These are phyloP conservation scores for Macadamia integrifolia DNA, from an alignment of 164 flowering plant species.

Conservation along the genomic window DNA sequence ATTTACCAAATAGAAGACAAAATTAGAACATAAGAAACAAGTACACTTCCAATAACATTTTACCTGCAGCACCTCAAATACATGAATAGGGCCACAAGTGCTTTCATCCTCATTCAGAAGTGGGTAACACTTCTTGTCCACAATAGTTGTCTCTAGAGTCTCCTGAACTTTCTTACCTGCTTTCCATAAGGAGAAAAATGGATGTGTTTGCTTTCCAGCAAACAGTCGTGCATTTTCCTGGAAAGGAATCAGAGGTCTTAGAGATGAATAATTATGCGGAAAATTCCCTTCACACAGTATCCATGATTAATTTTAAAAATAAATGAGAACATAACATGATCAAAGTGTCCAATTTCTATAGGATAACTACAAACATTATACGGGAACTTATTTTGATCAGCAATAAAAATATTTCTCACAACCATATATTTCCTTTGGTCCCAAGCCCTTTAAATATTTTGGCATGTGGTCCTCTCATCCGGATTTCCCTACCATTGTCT, in stretches of 20 bases:
- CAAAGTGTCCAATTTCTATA: neutral
- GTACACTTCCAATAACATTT: neutral
- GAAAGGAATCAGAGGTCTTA: conserved; percentile 3
- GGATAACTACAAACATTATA: too few species aligned
- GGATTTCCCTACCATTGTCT: too few species aligned
- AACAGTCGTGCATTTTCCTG: conserved; percentile 80
- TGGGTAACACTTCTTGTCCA: conserved; percentile 21
- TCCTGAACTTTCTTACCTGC: conserved; percentile 39
- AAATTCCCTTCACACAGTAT: neutral
- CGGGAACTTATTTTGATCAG: too few species aligned
- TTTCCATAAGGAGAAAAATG: conserved; percentile 71
- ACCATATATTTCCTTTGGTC: too few species aligned
- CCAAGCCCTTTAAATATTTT: too few species aligned
- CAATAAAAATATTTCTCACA: too few species aligned
- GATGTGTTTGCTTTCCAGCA: conserved; percentile 80
- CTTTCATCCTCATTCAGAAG: conserved; percentile 22
- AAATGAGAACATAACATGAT: neutral
- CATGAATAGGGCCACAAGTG: conserved; percentile 61
- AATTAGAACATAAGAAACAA: neutral
- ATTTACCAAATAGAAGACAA: neutral
- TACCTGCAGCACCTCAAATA: conserved; percentile 64
- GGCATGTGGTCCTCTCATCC: too few species aligned
- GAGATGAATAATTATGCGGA: too few species aligned
- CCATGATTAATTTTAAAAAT: neutral
- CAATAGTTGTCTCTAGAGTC: conserved; percentile 20